Percentiles rank a stretch among this genome's conserved stretches.
phyloP scores from a whole-genome alignment of 2,329 filamentous ascomycete genomes.

The Talaromyces pinophilus region DNA sequence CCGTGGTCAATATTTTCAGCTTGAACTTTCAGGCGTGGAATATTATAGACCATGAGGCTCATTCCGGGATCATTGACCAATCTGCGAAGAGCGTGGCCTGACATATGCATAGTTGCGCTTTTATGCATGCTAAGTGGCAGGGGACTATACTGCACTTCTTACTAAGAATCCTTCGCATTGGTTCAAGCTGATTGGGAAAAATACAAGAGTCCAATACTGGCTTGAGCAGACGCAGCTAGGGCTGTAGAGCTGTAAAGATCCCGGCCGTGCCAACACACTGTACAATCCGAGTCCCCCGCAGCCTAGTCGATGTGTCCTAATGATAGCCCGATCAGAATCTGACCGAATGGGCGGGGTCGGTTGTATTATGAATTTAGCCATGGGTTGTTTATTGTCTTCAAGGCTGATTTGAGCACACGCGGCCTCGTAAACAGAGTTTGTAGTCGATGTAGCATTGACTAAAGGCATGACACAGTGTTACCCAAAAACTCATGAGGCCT shows the following conservation, averaged over 20 bases:
- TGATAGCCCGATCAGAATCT: neutral
- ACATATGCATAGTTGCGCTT: slow-evolving; percentile 1
- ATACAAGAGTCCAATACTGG: neutral
- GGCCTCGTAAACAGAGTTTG: neutral
- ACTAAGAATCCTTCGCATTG: neutral
- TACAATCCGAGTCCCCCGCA: neutral
- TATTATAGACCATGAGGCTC: slow-evolving; percentile 10
- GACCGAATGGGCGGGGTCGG: neutral
- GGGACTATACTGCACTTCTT: neutral
- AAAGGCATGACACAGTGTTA: neutral
- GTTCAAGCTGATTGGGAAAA: neutral
- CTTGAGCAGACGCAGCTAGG: neutral
- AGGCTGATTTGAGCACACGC: neutral
- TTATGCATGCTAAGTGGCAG: neutral
- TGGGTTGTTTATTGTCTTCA: neutral
- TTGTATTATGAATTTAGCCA: neutral
- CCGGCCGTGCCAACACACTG: slow-evolving; percentile 13
- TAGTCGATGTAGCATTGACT: neutral
- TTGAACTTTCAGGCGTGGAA: neutral
- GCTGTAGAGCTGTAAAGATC: slow-evolving; percentile 3
- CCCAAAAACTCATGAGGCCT: neutral
- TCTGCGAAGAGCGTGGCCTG: neutral
- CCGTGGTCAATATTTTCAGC: neutral
- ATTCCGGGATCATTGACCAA: slow-evolving; percentile 1
- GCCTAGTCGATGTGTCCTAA: neutral